Percentiles rank a stretch among this genome's conserved stretches.
Evolutionary conservation across 2,329 filamentous ascomycete genomes (phyloP).

Genomic region (Aspergillus sp.): DNA sequence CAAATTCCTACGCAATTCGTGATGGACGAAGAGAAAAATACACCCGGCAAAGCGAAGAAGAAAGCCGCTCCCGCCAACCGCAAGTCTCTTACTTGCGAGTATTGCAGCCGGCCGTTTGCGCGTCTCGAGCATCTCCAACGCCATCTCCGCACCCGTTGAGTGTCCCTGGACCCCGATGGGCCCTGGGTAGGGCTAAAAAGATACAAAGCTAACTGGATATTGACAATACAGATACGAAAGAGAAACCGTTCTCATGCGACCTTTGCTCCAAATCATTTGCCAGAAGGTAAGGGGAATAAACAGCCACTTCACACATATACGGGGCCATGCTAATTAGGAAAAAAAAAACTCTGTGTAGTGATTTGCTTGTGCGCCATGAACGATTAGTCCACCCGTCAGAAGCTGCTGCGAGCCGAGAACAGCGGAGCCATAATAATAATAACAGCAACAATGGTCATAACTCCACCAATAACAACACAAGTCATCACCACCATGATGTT

Average conservation of each 20-base stretch:
- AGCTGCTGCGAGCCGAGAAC: slow-evolving; percentile 33
- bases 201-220: slow-evolving; percentile 17
- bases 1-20: slow-evolving; percentile 18
- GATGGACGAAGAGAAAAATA: slow-evolving; percentile 36
- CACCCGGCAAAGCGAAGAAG: slow-evolving; percentile 34
- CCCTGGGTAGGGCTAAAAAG: neutral
- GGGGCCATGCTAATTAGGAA: slow-evolving; percentile 16
- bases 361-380: slow-evolving; percentile 45
- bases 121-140: slow-evolving; percentile 46
- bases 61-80: slow-evolving; percentile 37
- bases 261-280: slow-evolving; percentile 45
- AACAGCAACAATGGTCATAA: slow-evolving; percentile 6
- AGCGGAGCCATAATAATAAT: slow-evolving; percentile 24
- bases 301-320: slow-evolving; percentile 1
- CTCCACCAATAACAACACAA: slow-evolving; percentile 16
- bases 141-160: slow-evolving; percentile 46
- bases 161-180: slow-evolving; percentile 22
- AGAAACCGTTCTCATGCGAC: slow-evolving; percentile 45
- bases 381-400: slow-evolving; percentile 43
- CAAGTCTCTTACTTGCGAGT: slow-evolving; percentile 43
- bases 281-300: slow-evolving; percentile 30
- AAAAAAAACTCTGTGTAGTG: slow-evolving; percentile 24
- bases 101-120: slow-evolving; percentile 43
- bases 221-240: slow-evolving; percentile 39
- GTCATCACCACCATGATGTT: slow-evolving; percentile 22